Percentiles rank a stretch among this genome's conserved stretches.
Evolutionary conservation across 1,139 yeast species (phyloP).

Genomic region (Candida frijolesensis): DNA sequence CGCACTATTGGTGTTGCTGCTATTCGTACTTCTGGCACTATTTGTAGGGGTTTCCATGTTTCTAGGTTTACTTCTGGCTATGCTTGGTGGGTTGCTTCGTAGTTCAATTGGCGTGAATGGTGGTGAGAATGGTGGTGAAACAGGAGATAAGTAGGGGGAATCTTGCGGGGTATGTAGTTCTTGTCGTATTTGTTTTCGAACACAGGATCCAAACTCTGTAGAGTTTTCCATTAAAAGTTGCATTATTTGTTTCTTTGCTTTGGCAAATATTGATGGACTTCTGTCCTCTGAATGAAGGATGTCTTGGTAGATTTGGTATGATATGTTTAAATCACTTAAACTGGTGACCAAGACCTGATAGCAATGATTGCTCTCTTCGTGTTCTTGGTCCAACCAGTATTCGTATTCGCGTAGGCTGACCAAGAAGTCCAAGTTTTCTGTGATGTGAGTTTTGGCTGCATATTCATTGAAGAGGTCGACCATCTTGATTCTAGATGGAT

Average conservation of each 20-base stretch:
- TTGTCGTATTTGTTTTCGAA: background rate
- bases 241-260: conserved; percentile 1
- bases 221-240: conserved; percentile 2
- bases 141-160: conserved; percentile 2
- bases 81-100: conserved; percentile 1
- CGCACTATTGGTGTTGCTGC: conserved; percentile 4
- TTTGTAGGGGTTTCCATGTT: conserved; percentile 2
- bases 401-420: conserved; percentile 27
- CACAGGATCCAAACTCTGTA: background rate
- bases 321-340: conserved; percentile 1
- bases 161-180: background rate
- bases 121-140: conserved; percentile 7
- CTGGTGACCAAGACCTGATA: background rate
- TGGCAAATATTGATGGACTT: background rate
- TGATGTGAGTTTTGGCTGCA: conserved; percentile 36
- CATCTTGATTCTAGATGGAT: conserved; percentile 15
- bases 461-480: conserved; percentile 24
- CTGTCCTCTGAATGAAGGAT: background rate
- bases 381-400: background rate
- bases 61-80: conserved; percentile 1
- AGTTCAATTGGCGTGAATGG: conserved; percentile 13
- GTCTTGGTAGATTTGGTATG: background rate
- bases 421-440: conserved; percentile 48
- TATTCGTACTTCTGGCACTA: background rate
- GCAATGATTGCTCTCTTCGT: background rate